Base-by-base conservation (phyloP, 768 basidiomycete genomes). In the Tylopilus felleus region DNA sequence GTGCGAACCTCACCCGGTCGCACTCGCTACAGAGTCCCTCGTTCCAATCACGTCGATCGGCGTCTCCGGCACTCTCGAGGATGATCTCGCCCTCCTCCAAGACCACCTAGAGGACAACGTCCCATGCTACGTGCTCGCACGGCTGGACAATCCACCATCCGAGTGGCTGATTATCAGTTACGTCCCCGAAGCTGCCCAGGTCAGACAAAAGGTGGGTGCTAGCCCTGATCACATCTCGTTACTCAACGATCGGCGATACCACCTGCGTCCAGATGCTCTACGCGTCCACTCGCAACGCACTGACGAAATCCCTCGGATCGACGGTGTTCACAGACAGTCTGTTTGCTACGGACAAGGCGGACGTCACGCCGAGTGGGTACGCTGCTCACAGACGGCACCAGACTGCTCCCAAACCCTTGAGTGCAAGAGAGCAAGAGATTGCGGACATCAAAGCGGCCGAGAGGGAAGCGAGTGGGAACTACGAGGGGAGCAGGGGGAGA, bases 141-240 rank as follows among this genome's bases (percentile, higher is more conserved):
- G 82, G 51, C 68, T 83, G 33, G 88, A 89, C 59, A 71, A 76
- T 19, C 77, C 85, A 2, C 74, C 76, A 0, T 62, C 79, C 1
- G 80, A 85, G 57, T 94, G 91, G 91, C 73, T 90, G 33, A 77
- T 80, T 8, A 78, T 93, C 54, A 85, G 75, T 64, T 95, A 91
- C 65, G 89, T 94, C 7, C 93, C 93, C 1, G 93, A 95, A 56
- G 66, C 77, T 19, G 88, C 93, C 25, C 85, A 80, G 71, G 80
- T 94, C 55, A 79, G 90, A 64, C 82, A 89, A 71, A 95, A 94
- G 83, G 90, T 85, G 50, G 46, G 33, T 25, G 1, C 33, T 27
- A 2, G 12, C 60, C 57, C 68, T 55, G 44, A 47, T 42, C 31
- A 16, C 23, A n/a, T 36, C 39, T 13, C 40, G 22, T 47, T 14